Conservation (phyloP, 1,284 basidiomycete genomes). For the Austroboletus rostrupii region DNA sequence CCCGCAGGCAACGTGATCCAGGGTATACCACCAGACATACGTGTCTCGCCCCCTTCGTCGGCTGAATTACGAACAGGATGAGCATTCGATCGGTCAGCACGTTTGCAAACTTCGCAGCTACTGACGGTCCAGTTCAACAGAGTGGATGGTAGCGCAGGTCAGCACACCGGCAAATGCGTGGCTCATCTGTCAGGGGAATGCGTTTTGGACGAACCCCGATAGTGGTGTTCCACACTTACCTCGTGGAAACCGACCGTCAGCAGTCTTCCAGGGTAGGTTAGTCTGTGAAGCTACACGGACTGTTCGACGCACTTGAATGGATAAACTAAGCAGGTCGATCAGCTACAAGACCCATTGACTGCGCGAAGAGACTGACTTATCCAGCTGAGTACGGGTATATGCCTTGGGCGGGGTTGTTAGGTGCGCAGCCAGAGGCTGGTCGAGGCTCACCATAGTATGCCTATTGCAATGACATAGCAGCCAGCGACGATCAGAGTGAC, state of each 20-base stretch:
- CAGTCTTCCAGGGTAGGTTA: slow-evolving; percentile 39
- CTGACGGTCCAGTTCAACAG: slow-evolving; percentile 80
- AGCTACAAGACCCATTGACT: slow-evolving; percentile 3
- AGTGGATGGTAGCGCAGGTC: slow-evolving; percentile 89
- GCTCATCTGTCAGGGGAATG: slow-evolving; percentile 59
- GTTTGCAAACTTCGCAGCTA: slow-evolving; percentile 13
- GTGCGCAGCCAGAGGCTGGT: neutral
- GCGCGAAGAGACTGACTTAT: slow-evolving; percentile 53
- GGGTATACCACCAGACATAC: slow-evolving; percentile 89
- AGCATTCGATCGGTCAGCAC: neutral
- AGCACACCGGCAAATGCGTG: slow-evolving; percentile 79
- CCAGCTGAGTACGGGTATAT: slow-evolving; percentile 68
- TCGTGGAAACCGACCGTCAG: slow-evolving; percentile 91
- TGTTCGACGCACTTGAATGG: slow-evolving; percentile 76
- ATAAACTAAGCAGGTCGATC: slow-evolving; percentile 59
- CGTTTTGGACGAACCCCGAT: slow-evolving; percentile 4
- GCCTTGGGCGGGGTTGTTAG: slow-evolving; percentile 44
- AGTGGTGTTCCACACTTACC: slow-evolving; percentile 36
- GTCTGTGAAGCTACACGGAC: neutral
- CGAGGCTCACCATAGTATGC: slow-evolving; percentile 62
- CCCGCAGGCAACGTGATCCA: slow-evolving; percentile 87
- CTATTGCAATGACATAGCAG: slow-evolving; percentile 68
- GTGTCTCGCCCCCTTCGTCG: slow-evolving; percentile 89
- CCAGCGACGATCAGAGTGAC: slow-evolving; percentile 78
- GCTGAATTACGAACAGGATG: slow-evolving; percentile 40